Conservation (phyloP, 805 yeast genomes). For the Candida ulmi region DNA sequence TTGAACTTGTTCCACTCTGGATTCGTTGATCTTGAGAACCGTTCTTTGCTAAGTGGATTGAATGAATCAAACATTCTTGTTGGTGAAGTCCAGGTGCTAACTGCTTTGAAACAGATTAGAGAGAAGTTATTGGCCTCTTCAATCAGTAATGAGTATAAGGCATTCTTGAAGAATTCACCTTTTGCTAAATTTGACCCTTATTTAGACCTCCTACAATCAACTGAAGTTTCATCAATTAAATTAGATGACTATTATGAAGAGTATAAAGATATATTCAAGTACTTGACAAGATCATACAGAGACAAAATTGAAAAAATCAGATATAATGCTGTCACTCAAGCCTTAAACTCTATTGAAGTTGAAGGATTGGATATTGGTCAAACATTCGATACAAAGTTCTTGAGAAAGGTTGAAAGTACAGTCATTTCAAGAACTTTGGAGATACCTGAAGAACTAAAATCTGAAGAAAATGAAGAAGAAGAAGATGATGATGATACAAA, state of each 20-base stretch:
- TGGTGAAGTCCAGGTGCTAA: conserved; percentile 21
- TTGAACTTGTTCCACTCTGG: too few relatives aligned
- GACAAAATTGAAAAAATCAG: conserved; percentile 13
- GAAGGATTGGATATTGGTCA: conserved; percentile 9
- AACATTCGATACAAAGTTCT: conserved; percentile 9
- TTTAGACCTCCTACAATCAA: conserved; percentile 27
- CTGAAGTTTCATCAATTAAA: conserved; percentile 25
- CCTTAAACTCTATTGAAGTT: conserved; percentile 20
- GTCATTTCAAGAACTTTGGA: conserved; percentile 58
- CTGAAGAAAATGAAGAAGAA: conserved; percentile 5
- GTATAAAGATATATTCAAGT: conserved; percentile 19
- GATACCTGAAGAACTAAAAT: conserved; percentile 41
- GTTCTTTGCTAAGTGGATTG: conserved; percentile 19
- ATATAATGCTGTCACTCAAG: conserved; percentile 12
- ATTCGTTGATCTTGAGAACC: conserved; percentile 15
- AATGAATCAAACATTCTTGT: conserved; percentile 22
- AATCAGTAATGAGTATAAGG: conserved; percentile 2
- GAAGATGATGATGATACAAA: too few relatives aligned
- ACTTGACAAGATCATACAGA: conserved; percentile 15
- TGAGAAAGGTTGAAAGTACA: conserved; percentile 33
- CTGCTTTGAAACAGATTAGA: conserved; percentile 13
- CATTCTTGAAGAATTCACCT: conserved; percentile 15
- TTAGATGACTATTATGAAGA: conserved; percentile 23
- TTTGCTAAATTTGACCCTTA: conserved; percentile 25
- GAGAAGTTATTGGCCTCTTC: conserved; percentile 1